phyloP scores from a whole-genome alignment of 192 early-diverging fungal genomes.

The Backusella luteola region DNA sequence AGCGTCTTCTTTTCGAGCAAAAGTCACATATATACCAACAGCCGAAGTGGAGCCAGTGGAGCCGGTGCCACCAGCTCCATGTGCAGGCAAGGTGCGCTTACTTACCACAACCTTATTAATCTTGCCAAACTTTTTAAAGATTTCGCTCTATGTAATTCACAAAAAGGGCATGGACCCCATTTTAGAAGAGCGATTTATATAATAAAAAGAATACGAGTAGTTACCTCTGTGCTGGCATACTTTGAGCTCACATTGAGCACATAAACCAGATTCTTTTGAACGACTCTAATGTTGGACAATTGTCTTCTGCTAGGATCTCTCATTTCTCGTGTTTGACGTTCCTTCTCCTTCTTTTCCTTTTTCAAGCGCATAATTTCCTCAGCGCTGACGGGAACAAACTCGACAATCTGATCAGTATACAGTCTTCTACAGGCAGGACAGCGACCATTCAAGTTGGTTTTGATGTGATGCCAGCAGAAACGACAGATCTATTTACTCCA shows the following conservation, averaged over 20 bases:
- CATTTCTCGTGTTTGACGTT: conserved; percentile 87
- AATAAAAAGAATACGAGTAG: not conserved
- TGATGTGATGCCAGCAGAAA: conserved; percentile 99
- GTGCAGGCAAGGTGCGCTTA: conserved; percentile 55
- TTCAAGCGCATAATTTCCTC: conserved; percentile 85
- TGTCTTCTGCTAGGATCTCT: conserved; percentile 71
- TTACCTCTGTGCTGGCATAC: conserved; percentile 84
- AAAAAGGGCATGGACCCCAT: too few relatives aligned
- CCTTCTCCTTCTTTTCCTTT: conserved; percentile 77
- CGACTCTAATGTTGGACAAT: conserved; percentile 87
- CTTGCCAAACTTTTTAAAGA: conserved; percentile 98
- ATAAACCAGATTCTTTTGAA: conserved; percentile 97
- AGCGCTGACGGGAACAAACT: conserved; percentile 85
- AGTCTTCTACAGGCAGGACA: conserved; percentile 94
- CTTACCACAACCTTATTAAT: conserved; percentile 94
- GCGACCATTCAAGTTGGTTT: conserved; percentile 86
- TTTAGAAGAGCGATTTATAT: conserved; percentile 45
- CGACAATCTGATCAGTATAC: conserved; percentile 86
- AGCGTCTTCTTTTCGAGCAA: conserved; percentile 88
- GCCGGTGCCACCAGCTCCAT: conserved; percentile 12
- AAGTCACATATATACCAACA: conserved; percentile 93
- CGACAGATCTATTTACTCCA: conserved; percentile 81
- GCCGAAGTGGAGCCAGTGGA: conserved; percentile 35
- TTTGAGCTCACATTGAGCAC: conserved; percentile 88
- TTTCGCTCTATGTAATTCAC: conserved; percentile 58